Conservation (phyloP, 305 asterid genomes). For the Coffea humblotiana region DNA sequence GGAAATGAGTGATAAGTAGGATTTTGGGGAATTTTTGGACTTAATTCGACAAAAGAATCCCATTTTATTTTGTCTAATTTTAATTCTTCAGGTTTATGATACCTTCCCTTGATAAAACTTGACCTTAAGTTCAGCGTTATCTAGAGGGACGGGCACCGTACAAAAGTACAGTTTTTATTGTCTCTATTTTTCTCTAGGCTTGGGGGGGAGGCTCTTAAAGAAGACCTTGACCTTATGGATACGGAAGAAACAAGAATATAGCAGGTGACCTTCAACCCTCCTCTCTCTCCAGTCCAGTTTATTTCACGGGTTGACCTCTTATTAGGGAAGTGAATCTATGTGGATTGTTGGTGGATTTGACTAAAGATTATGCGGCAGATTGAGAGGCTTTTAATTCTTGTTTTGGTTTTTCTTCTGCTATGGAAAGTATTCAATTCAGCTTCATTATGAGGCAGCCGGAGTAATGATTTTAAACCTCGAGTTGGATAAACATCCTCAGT, state of each 20-base stretch:
- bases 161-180: background rate
- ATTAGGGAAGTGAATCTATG: background rate
- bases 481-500: background rate
- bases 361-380: background rate
- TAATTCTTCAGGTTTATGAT: background rate
- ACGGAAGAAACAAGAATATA: background rate
- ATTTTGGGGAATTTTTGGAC: background rate
- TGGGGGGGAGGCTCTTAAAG: background rate
- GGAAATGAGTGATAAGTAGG: background rate
- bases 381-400: background rate
- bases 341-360: background rate
- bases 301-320: background rate
- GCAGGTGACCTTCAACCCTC: background rate
- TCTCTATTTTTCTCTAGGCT: background rate
- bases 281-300: background rate
- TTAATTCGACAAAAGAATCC: background rate
- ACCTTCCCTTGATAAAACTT: background rate
- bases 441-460: background rate
- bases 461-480: background rate
- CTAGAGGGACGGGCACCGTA: background rate
- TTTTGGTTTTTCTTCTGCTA: background rate
- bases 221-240: background rate
- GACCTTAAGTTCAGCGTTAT: background rate
- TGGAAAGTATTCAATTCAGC: background rate
- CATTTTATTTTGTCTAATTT: background rate